phyloP scores from a whole-genome alignment of 768 basidiomycete species.

The Fibroporia radiculosa region DNA sequence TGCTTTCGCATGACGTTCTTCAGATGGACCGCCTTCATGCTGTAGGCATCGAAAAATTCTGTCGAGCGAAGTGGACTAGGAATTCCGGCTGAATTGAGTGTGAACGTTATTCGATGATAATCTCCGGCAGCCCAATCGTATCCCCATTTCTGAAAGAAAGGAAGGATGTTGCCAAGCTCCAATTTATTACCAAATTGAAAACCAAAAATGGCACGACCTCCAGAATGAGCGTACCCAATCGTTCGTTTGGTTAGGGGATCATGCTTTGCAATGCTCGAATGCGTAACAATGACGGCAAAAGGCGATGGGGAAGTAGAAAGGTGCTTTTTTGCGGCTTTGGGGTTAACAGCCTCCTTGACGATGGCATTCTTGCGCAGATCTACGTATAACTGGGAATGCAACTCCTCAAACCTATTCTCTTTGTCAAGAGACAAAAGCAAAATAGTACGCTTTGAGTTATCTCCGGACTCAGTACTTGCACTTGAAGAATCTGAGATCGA shows the following conservation, averaged over 20 bases:
- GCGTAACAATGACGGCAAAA: conserved; percentile 28
- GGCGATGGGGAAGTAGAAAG: conserved; percentile 2
- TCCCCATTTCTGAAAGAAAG: conserved; percentile 20
- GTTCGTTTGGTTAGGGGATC: conserved; percentile 5
- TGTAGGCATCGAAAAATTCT: conserved; percentile 3
- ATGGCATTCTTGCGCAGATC: conserved; percentile 6
- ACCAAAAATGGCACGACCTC: conserved; percentile 30
- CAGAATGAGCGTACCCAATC: conserved; percentile 26
- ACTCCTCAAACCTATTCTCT: neutral
- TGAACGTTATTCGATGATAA: conserved; percentile 33
- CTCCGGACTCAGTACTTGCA: neutral
- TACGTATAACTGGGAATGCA: conserved; percentile 6
- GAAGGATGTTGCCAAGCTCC: conserved; percentile 3
- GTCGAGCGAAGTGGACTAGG: conserved; percentile 4
- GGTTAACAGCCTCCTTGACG: neutral
- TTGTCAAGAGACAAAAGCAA: neutral
- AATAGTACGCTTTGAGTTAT: neutral
- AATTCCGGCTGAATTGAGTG: conserved; percentile 19
- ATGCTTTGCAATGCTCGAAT: conserved; percentile 25
- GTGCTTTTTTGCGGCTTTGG: neutral
- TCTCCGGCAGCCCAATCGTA: conserved; percentile 31
- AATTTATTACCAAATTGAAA: conserved; percentile 26
- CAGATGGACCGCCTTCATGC: conserved; percentile 2
- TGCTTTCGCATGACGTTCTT: neutral
- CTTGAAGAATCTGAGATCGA: neutral